phyloP scores from a whole-genome alignment of 345 rosid species.

The Eucalyptus shirleyi region DNA sequence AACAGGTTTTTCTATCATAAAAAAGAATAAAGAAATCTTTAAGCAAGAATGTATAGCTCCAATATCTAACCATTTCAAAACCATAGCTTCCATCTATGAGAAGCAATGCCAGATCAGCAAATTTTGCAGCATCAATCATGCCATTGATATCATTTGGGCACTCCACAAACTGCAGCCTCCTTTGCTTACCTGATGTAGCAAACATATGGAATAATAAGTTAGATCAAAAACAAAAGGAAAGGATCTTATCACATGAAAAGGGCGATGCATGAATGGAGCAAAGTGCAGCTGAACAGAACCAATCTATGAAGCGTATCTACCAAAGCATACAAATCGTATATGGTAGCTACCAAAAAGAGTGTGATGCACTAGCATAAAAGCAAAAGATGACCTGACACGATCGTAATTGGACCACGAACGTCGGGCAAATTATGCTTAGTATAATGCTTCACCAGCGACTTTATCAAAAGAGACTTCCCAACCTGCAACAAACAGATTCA shows the following conservation, averaged over 20 bases:
- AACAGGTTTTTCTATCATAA: not conserved
- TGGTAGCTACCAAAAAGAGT: not conserved
- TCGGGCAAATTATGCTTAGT: conserved; percentile 74
- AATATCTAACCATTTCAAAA: conserved; percentile 77
- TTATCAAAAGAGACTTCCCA: conserved; percentile 85
- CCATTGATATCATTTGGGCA: conserved; percentile 97
- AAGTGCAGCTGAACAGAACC: not conserved
- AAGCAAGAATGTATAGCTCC: not conserved
- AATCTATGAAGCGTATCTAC: not conserved
- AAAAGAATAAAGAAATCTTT: not conserved
- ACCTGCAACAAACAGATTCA: conserved; percentile 23
- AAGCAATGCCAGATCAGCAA: conserved; percentile 86
- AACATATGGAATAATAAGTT: not conserved
- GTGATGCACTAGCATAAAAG: not conserved
- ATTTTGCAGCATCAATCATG: conserved; percentile 90
- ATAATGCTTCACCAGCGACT: conserved; percentile 69
- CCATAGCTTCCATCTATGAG: conserved; percentile 94
- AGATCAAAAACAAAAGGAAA: not conserved
- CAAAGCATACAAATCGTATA: not conserved
- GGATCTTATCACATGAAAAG: not conserved
- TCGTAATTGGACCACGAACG: conserved; percentile 81
- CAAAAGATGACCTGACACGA: conserved; percentile 21
- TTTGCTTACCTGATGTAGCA: conserved; percentile 42
- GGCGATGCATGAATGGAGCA: not conserved
- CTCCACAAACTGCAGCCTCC: conserved; percentile 84